A percentile compares a stretch with the other conserved stretches of the same genome.
Conservation (phyloP, 2,329 filamentous ascomycete species). For the Talaromyces pinophilus region DNA sequence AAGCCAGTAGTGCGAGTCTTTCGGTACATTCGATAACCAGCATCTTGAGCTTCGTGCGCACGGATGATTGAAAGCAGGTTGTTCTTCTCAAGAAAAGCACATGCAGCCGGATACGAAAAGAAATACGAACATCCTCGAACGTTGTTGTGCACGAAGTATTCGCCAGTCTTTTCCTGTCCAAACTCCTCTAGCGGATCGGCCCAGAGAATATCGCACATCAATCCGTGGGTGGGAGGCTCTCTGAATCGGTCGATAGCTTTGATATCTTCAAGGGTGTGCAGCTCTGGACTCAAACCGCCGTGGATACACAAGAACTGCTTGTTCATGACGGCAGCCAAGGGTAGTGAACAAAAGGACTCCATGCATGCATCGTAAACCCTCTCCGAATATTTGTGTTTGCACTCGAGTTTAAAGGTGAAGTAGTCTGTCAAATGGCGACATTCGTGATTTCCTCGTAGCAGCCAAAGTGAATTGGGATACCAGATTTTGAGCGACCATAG, state of each 20-base stretch:
- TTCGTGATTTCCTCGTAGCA: conserved; percentile 96
- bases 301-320: conserved; percentile 99
- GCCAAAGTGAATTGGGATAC: conserved; percentile 96
- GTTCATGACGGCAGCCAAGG: conserved; percentile 97
- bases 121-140: conserved; percentile 99
- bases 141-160: conserved; percentile 98
- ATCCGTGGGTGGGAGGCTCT: conserved; percentile 91
- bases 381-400: conserved; percentile 99
- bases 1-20: conserved; percentile 98
- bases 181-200: conserved; percentile 98
- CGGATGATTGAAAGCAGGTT: conserved; percentile 96
- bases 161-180: conserved; percentile 95
- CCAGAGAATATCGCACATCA: conserved; percentile 99
- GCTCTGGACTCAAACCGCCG: conserved; percentile 89
- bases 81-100: conserved; percentile 98
- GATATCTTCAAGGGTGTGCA: conserved; percentile 93
- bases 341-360: conserved; percentile 94
- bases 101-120: conserved; percentile 96
- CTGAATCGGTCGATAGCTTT: conserved; percentile 95
- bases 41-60: conserved; percentile 97
- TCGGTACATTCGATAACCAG: conserved; percentile 97
- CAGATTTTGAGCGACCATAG: conserved; percentile 98
- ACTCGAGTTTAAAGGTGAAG: conserved; percentile 99
- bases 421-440: conserved; percentile 99
- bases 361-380: conserved; percentile 95